Evolutionary conservation across 345 rosid genomes (phyloP), one percentile per base, ranked within the genome.

Genomic region (Garcia nutans): DNA sequence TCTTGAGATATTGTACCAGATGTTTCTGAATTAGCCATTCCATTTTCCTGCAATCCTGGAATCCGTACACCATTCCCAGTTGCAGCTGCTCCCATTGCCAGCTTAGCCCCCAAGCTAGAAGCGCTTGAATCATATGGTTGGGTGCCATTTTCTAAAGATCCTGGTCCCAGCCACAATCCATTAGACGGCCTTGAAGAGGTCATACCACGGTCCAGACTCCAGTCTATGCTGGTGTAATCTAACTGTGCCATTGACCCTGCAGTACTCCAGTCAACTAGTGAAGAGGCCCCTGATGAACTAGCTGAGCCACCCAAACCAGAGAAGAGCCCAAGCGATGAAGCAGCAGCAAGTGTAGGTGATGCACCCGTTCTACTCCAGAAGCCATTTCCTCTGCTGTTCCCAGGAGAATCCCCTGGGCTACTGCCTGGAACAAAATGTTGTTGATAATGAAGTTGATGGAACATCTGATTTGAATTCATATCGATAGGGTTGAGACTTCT

Each of bases 251-350:
- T 79, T 0, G 87, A 80, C 59, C 92, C 88, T 52, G 90, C 87
- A 11, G 88, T 88, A 73, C 81, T 84, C 97, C 98, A 92, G 78
- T 93, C 93, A 56, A 92, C 87, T 0, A 89, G 91, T 65, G 95
- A 89, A 41, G 91, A 81, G 50, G 88, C 82, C 45, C 91, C 94
- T 0, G 91, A 88, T 23, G 91, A 72, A 58, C 85, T 84, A 1
- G 85, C 82, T 65, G 89, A 88, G 61, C 73, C 73, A 8, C 89
- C 89, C 79, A 86, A 79, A 20, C 88, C 90, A 11, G 97, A 87
- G 84, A 92, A 93, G 15, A 92, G 85, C 58, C 97, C 98, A 12
- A 93, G 88, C 2, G 97, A 92, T 10, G 97, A 86, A 9, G 96
- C 94, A 76, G 97, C 91, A 6, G 93, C 86, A 60, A 90, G 83